Conservation (phyloP, 1,284 basidiomycete genomes). For the Trametes hirsuta region DNA sequence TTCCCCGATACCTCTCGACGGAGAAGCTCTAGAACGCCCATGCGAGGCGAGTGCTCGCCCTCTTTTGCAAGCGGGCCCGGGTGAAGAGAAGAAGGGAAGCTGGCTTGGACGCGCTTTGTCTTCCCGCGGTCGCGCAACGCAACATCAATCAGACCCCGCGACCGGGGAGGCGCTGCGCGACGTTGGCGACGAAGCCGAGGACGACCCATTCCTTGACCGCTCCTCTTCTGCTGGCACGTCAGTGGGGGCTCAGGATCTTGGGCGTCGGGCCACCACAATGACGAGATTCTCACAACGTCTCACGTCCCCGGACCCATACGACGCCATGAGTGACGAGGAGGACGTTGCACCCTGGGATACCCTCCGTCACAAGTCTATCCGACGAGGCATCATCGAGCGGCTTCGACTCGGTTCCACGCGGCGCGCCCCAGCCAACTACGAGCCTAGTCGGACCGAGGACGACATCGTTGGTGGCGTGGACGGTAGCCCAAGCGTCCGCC, state of each 20-base stretch:
- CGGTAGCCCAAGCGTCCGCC: not conserved
- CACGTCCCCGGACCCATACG: conserved; percentile 20
- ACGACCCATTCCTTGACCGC: conserved; percentile 30
- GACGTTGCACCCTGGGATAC: conserved; percentile 31
- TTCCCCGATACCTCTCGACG: not conserved
- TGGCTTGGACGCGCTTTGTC: conserved; percentile 21
- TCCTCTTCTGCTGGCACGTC: conserved; percentile 5
- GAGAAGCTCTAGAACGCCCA: conserved; percentile 1
- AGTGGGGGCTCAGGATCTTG: not conserved
- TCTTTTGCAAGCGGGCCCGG: not conserved
- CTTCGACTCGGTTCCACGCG: conserved; percentile 31
- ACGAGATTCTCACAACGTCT: conserved; percentile 10
- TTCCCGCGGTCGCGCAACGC: conserved; percentile 3
- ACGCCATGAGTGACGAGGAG: conserved; percentile 28
- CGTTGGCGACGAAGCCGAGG: conserved; percentile 17
- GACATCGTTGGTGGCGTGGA: not conserved
- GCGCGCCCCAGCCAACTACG: conserved; percentile 6
- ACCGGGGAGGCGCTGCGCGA: not conserved
- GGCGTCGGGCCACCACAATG: not conserved
- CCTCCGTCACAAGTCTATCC: conserved; percentile 36
- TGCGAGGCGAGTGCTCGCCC: conserved; percentile 7
- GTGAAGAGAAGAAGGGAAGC: conserved; percentile 7
- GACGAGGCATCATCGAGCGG: conserved; percentile 37
- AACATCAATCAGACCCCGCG: not conserved
- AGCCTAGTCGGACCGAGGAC: conserved; percentile 10